phyloP scores from a whole-genome alignment of 805 yeast species.

The Saccharomyces paradoxus region DNA sequence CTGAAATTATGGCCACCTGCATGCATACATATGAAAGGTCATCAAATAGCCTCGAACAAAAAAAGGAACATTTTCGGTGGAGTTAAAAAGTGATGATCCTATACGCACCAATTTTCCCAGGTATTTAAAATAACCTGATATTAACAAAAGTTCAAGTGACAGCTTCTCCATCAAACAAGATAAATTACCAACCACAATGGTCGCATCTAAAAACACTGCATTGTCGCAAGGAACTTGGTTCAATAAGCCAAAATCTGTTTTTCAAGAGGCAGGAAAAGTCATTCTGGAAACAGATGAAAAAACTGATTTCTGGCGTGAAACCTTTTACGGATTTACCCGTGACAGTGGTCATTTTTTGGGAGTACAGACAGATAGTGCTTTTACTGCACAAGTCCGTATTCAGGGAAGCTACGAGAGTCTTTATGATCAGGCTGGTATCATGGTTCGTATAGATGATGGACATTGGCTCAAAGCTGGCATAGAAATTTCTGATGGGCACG shows the following conservation, averaged over 20 bases:
- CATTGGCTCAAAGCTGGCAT: slow-evolving; percentile 5
- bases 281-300: neutral
- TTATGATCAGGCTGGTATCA: slow-evolving; percentile 4
- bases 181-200: neutral
- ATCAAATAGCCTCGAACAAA: too few relatives aligned
- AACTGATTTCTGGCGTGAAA: slow-evolving; percentile 2
- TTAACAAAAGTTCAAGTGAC: too few relatives aligned
- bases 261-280: neutral
- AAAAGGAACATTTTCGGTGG: too few relatives aligned
- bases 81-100: too few relatives aligned
- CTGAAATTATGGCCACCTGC: too few relatives aligned
- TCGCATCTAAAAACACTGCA: neutral
- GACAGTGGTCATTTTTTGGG: slow-evolving; percentile 3
- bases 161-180: neutral
- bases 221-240: neutral
- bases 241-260: neutral
- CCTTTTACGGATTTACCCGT: slow-evolving; percentile 2
- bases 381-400: slow-evolving; percentile 3
- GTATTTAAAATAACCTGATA: neutral
- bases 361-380: slow-evolving; percentile 1
- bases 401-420: slow-evolving; percentile 2
- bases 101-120: too few relatives aligned
- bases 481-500: slow-evolving; percentile 3
- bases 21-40: too few relatives aligned
- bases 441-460: slow-evolving; percentile 1